Conservation (phyloP, 306 rosid species). For the Vigna unguiculata region DNA sequence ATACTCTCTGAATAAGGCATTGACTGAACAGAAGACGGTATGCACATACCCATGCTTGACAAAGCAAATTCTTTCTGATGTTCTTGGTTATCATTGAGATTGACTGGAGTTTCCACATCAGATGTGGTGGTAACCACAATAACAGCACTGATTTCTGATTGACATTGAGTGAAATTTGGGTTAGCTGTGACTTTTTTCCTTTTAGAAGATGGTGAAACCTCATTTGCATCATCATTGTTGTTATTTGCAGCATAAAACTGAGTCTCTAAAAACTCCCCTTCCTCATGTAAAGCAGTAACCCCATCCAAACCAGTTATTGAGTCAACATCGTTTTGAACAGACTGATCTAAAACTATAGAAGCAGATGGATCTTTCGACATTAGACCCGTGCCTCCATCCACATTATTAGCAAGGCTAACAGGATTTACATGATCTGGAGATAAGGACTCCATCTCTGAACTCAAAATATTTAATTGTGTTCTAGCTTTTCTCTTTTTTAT, state of each 20-base stretch:
- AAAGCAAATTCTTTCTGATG: conserved; percentile 48
- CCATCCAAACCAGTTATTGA: conserved; percentile 45
- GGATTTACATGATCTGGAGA: conserved; percentile 45
- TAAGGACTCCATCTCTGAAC: conserved; percentile 46
- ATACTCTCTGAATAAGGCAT: conserved; percentile 51
- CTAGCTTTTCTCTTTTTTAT: conserved; percentile 50
- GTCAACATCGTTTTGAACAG: conserved; percentile 53
- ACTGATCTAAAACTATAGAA: conserved; percentile 52
- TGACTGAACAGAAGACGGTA: conserved; percentile 41
- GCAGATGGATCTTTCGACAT: conserved; percentile 46
- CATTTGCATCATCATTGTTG: conserved; percentile 42
- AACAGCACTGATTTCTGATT: conserved; percentile 50
- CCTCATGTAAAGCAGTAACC: conserved; percentile 42
- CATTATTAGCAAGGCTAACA: conserved; percentile 42
- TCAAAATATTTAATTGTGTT: conserved; percentile 51
- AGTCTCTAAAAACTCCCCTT: conserved; percentile 47
- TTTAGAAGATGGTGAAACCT: conserved; percentile 45
- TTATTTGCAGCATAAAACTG: conserved; percentile 44
- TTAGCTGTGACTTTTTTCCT: conserved; percentile 52
- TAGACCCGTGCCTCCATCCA: conserved; percentile 47
- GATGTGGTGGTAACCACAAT: conserved; percentile 48
- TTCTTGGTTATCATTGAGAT: conserved; percentile 47
- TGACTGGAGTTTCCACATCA: conserved; percentile 49
- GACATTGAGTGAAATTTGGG: conserved; percentile 39
- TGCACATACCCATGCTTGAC: conserved; percentile 44